Evolutionary conservation across 306 rosid genomes (phyloP).

Genomic region (Comarum palustre): DNA sequence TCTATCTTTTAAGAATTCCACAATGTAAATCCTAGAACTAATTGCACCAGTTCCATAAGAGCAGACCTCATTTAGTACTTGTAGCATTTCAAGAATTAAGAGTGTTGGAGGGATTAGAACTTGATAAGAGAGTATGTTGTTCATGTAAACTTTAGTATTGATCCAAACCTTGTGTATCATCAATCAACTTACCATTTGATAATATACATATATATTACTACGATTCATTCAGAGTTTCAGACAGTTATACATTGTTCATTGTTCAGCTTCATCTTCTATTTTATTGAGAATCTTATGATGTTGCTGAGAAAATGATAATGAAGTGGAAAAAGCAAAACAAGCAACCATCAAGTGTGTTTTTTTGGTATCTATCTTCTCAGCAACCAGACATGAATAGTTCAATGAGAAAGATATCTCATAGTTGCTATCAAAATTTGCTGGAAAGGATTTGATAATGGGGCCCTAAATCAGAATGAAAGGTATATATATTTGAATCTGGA

Average conservation of each 20-base stretch:
- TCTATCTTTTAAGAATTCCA: constrained; percentile 32
- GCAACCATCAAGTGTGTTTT: neutral
- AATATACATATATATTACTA: constrained; percentile 16
- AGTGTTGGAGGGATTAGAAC: constrained; percentile 10
- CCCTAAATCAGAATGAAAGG: constrained; percentile 24
- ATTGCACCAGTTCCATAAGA: constrained; percentile 29
- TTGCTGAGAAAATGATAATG: constrained; percentile 2
- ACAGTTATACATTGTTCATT: neutral
- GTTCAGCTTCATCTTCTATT: neutral
- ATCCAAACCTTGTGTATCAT: constrained; percentile 34
- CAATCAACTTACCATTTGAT: constrained; percentile 29
- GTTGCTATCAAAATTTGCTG: constrained; percentile 54
- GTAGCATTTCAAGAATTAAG: constrained; percentile 13
- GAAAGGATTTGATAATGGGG: constrained; percentile 27
- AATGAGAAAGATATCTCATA: constrained; percentile 16
- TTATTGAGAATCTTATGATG: neutral
- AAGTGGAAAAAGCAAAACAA: neutral
- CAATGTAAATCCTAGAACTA: constrained; percentile 39
- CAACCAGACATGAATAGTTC: constrained; percentile 24
- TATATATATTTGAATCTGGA: constrained; percentile 4
- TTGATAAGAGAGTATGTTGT: constrained; percentile 13
- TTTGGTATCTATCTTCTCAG: constrained; percentile 8
- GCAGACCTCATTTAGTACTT: constrained; percentile 12
- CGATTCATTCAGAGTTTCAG: constrained; percentile 21
- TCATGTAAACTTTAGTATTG: constrained; percentile 24